phyloP scores from a whole-genome alignment of 257 asterid species.

The Nicotiana obtusifolia region DNA sequence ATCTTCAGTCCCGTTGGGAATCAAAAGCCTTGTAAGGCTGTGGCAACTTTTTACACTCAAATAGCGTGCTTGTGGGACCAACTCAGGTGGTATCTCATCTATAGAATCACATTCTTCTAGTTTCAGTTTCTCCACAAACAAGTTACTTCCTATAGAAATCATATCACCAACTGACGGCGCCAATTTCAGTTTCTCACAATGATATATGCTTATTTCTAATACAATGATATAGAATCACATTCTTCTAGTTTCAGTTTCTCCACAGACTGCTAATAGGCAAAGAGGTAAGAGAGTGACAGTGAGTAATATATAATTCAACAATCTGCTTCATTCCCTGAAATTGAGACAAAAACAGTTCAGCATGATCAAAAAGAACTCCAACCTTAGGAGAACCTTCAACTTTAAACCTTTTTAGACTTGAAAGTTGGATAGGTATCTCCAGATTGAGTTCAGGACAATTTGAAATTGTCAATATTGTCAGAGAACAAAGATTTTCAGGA shows the following conservation, averaged over 20 bases:
- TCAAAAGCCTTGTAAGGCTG: not conserved
- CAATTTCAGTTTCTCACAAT: not conserved
- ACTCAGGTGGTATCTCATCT: not conserved
- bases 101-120: not conserved
- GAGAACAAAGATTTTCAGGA: constrained; percentile 1
- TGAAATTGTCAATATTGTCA: not conserved
- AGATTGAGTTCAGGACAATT: not conserved
- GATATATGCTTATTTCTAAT: rapidly evolving
- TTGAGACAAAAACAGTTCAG: not conserved
- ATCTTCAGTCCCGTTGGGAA: not conserved
- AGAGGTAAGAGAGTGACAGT: not conserved
- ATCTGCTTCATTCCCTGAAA: not conserved
- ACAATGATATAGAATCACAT: too few species aligned
- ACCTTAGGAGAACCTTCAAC: not conserved
- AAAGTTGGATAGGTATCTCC: not conserved
- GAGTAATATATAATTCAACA: not conserved
- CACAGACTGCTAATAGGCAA: not conserved
- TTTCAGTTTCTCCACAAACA: rapidly evolving
- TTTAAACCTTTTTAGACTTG: not conserved
- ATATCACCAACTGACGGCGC: not conserved
- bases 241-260: not conserved
- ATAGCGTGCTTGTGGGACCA: not conserved
- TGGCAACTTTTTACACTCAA: rapidly evolving
- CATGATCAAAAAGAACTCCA: not conserved
- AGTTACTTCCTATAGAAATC: too few species aligned